Percentiles rank a stretch among this genome's conserved stretches.
phyloP scores from a whole-genome alignment of 768 basidiomycete genomes.

The Psilocybe cubensis region DNA sequence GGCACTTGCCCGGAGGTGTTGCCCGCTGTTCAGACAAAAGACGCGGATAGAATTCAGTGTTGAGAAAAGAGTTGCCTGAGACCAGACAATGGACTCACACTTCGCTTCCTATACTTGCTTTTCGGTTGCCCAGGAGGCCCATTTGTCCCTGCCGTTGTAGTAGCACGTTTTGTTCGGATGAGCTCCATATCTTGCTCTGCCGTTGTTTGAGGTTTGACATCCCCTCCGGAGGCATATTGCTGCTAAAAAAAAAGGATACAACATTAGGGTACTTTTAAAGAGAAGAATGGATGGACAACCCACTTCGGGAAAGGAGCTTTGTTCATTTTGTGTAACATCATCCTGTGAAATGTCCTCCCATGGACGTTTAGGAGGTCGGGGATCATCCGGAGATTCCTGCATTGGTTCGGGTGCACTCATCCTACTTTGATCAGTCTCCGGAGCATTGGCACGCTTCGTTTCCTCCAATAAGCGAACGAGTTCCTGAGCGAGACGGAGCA shows the following conservation, averaged over 20 bases:
- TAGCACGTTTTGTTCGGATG: constrained; percentile 82
- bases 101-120: constrained; percentile 84
- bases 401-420: constrained; percentile 17
- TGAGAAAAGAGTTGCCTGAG: constrained; percentile 13
- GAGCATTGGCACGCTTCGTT: constrained; percentile 46
- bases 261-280: not conserved
- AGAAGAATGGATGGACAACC: constrained; percentile 6
- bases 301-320: constrained; percentile 37
- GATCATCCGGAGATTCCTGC: constrained; percentile 46
- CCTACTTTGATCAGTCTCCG: constrained; percentile 39
- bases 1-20: constrained; percentile 84
- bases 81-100: constrained; percentile 55
- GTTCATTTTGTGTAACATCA: constrained; percentile 31
- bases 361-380: constrained; percentile 73
- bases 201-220: constrained; percentile 53
- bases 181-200: constrained; percentile 88
- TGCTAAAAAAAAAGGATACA: constrained; percentile 10
- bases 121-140: constrained; percentile 60
- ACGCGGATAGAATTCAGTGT: constrained; percentile 26
- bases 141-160: constrained; percentile 60
- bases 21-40: constrained; percentile 63
- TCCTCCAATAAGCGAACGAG: constrained; percentile 75
- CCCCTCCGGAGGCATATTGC: constrained; percentile 27
- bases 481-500: constrained; percentile 65
- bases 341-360: constrained; percentile 76